Percentiles rank a stretch among this genome's conserved stretches.
Evolutionary conservation across 805 yeast genomes (phyloP).

Genomic region (Saturnispora serradocipensis): DNA sequence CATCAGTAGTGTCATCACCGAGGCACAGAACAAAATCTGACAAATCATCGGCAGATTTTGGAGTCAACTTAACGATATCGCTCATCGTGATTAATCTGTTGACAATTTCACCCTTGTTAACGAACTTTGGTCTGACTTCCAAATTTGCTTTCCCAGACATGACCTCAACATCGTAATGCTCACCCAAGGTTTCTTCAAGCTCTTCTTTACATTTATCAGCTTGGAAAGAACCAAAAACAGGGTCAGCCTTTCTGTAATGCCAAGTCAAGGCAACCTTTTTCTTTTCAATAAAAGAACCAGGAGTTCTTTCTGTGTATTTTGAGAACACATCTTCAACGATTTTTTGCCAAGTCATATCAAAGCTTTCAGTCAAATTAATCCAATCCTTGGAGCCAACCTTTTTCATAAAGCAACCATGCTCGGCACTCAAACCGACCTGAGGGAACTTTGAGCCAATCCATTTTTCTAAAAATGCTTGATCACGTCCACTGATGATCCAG

Average conservation of each 20-base stretch:
- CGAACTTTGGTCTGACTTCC: slow-evolving; percentile 92
- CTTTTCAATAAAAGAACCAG: slow-evolving; percentile 78
- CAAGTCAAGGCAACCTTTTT: slow-evolving; percentile 94
- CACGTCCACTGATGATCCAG: slow-evolving; percentile 96
- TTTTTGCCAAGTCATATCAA: slow-evolving; percentile 94
- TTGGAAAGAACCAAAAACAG: slow-evolving; percentile 83
- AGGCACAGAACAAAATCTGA: slow-evolving; percentile 85
- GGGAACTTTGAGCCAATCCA: slow-evolving; percentile 69
- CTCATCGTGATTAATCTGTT: slow-evolving; percentile 60
- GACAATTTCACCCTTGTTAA: slow-evolving; percentile 95
- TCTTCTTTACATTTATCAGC: slow-evolving; percentile 65
- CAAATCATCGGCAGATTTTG: slow-evolving; percentile 30
- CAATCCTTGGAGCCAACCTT: slow-evolving; percentile 57
- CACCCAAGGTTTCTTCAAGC: slow-evolving; percentile 42
- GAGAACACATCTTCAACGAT: slow-evolving; percentile 67
- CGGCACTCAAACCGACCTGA: slow-evolving; percentile 80
- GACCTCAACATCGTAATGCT: slow-evolving; percentile 75
- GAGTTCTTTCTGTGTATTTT: slow-evolving; percentile 77
- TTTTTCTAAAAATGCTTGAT: slow-evolving; percentile 76
- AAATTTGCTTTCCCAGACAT: slow-evolving; percentile 97
- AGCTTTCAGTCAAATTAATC: slow-evolving; percentile 73
- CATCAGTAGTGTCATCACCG: slow-evolving; percentile 97
- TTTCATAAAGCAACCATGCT: slow-evolving; percentile 93
- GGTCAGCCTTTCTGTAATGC: slow-evolving; percentile 95
- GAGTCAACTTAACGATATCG: slow-evolving; percentile 37